Evolutionary conservation across 257 asterid genomes (phyloP), one percentile per base, ranked within the genome.

Genomic region (Solanum virginianum): DNA sequence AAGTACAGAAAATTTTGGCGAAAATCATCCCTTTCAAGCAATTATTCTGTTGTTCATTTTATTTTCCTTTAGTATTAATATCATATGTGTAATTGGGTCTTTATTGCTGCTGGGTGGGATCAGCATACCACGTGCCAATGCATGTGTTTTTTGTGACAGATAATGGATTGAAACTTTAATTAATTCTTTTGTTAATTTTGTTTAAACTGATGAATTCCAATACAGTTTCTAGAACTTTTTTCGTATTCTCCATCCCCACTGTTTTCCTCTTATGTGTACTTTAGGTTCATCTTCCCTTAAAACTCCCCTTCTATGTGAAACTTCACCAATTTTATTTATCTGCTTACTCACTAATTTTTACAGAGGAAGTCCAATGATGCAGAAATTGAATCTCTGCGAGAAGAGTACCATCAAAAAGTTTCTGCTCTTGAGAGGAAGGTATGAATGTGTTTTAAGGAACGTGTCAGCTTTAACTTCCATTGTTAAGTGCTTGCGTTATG

Each of bases 371-470:
- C 98, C 86, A 94, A 83, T 90, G 99, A 95, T 70, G 96, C 94
- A 88, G 98, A 92, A 90, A 83, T 88, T 88, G 99, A 97, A 86
- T 90, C 98, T 87, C 92, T 97, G 53, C 94, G 99, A 26, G 98
- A 97, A 89, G 99, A 97, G 91, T 95, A 93, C 86, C 98, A 94
- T 90, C 97, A 92, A 85, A 94, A 93, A 88, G 97, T 95, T 84
- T 88, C 98, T 88, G 86, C 94, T 85, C 97, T 97, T 87, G 99
- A 97, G 90, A 93, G 99, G 89, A 97, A 97, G 98, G 98, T 97
- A 90, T 83, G 80, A 80, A 6, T 47, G 18, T 80, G 32, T 49
- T 65, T 17, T 53, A 45, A 79, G 43, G 49, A 72, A 79, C 17
- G 47, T 26, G 51, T 53, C 66, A 53, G 65, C 83, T 16, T 79